Base-by-base conservation (phyloP, 1,139 yeast species). In the Nakaseomyces glabratus region DNA sequence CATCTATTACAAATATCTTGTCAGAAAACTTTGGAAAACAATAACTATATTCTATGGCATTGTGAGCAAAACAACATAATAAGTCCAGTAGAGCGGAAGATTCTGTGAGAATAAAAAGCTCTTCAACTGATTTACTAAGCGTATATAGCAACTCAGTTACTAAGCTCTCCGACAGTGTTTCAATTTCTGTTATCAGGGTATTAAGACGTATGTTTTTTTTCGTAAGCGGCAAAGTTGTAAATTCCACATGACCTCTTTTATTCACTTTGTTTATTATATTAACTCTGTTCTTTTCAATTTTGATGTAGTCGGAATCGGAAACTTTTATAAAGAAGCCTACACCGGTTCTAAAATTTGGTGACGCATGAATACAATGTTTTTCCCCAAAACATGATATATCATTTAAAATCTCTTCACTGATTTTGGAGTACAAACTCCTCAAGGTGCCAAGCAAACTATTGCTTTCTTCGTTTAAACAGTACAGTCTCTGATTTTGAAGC, bases 401-500 rank as follows among this genome's bases (percentile, higher is more conserved):
- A 8, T 47, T 42, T 3, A 59, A 35, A 6, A 65, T 54, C 37
- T 66, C 69, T 28, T 63, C 64, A 7, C 62, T 48, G 5, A 60
- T 47, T 5, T 51, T 55, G 35, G 62, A 59, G 35, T 67, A 66
- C 0, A 68, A 41, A 38, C 61, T 60, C 30, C 73, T 54, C 1
- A 70, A 63, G 0, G 66, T 61, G 47, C 67, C 73, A 2, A 69
- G 46, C 16, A 69, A 49, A 0, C 74, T 73, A 48, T 69, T 69
- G 2, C 54, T 47, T 0, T 71, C 72, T 20, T 60, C 47, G 40
- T 56, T 63, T 0, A 68, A 62, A 0, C 73, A 72, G 47, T 65
- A 65, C 25, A 66, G 58, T 41, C 59, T 59, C 41, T 68, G 73
- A 40, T 65, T 65, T 35, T 61, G 62, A 19, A 67, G 42, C 28